A percentile compares a stretch with the other conserved stretches of the same genome.
Conservation (phyloP, 202 grass and related monocot genomes). For the Digitaria exilis region DNA sequence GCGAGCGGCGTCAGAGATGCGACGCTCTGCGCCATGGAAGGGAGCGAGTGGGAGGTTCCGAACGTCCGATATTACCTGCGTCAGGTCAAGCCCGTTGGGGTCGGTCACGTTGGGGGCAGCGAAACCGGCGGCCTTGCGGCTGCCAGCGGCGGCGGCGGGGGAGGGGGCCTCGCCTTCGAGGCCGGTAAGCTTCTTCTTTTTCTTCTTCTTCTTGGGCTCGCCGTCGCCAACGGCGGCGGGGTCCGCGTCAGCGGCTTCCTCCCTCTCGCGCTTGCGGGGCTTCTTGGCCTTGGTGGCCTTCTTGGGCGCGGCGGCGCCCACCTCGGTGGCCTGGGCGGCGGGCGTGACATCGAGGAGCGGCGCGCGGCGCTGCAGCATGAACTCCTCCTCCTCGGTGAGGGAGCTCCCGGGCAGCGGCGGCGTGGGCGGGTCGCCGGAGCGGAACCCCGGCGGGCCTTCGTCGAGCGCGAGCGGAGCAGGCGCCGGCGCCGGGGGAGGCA, state of each 20-base stretch:
- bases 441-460: slow-evolving; percentile 49
- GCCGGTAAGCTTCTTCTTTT: slow-evolving; percentile 59
- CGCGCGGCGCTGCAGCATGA: slow-evolving; percentile 66
- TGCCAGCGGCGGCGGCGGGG: neutral
- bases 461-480: neutral
- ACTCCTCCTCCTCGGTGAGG: slow-evolving; percentile 34
- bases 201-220: slow-evolving; percentile 75
- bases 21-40: slow-evolving; percentile 49
- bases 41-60: slow-evolving; percentile 69
- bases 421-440: slow-evolving; percentile 13
- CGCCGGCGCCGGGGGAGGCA: too few relatives aligned
- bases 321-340: neutral
- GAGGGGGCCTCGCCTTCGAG: neutral
- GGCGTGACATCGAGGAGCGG: slow-evolving; percentile 2
- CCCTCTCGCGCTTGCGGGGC: slow-evolving; percentile 49
- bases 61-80: slow-evolving; percentile 65
- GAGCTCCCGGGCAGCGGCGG: slow-evolving; percentile 27
- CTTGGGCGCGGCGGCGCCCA: neutral
- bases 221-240: neutral
- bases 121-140: neutral
- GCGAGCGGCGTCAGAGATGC: slow-evolving; percentile 49
- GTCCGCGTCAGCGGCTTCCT: slow-evolving; percentile 22
- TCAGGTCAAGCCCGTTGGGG: slow-evolving; percentile 42
- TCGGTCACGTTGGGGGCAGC: slow-evolving; percentile 22
- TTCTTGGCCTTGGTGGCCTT: slow-evolving; percentile 51